A percentile compares a stretch with the other conserved stretches of the same genome.
phyloP scores from a whole-genome alignment of 257 asterid species.

The Penstemon eatonii region DNA sequence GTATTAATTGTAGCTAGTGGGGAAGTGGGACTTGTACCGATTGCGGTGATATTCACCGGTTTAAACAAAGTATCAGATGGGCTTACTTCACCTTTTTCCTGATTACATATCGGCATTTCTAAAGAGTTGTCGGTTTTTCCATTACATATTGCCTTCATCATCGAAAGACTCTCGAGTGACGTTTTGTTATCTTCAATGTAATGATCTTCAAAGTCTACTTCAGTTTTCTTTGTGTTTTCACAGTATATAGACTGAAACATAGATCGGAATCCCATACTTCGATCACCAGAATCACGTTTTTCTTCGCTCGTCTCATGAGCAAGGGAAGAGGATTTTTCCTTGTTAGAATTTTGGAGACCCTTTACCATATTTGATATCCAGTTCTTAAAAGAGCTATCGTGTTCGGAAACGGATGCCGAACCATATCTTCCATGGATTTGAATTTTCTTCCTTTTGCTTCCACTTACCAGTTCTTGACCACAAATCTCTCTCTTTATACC shows the following conservation, averaged over 20 bases:
- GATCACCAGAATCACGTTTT: conserved; percentile 31
- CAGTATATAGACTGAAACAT: conserved; percentile 49
- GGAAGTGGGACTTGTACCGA: conserved; percentile 19
- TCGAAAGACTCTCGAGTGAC: conserved; percentile 10
- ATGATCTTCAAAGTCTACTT: conserved; percentile 15
- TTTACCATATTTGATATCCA: conserved; percentile 83
- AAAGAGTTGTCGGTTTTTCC: conserved; percentile 24
- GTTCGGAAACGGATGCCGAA: conserved; percentile 30
- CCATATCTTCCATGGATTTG: conserved; percentile 32
- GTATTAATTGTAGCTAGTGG: conserved; percentile 25
- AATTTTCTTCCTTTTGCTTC: conserved; percentile 54
- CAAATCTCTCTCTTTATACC: conserved; percentile 37
- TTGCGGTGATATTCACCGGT: conserved; percentile 20
- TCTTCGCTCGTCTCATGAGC: conserved; percentile 30
- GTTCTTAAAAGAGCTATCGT: conserved; percentile 58
- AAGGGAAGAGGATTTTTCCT: conserved; percentile 31
- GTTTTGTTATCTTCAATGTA: conserved; percentile 12
- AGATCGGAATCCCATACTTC: conserved; percentile 43
- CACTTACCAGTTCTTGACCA: conserved; percentile 29
- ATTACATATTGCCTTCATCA: conserved; percentile 1
- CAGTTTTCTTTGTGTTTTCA: conserved; percentile 21
- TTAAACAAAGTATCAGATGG: conserved; percentile 27
- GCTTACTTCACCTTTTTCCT: no score
- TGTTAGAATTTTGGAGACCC: conserved; percentile 45
- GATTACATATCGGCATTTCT: no score